Evolutionary conservation across 2,329 filamentous ascomycete genomes (phyloP).

Genomic region (Septoria petroselini): DNA sequence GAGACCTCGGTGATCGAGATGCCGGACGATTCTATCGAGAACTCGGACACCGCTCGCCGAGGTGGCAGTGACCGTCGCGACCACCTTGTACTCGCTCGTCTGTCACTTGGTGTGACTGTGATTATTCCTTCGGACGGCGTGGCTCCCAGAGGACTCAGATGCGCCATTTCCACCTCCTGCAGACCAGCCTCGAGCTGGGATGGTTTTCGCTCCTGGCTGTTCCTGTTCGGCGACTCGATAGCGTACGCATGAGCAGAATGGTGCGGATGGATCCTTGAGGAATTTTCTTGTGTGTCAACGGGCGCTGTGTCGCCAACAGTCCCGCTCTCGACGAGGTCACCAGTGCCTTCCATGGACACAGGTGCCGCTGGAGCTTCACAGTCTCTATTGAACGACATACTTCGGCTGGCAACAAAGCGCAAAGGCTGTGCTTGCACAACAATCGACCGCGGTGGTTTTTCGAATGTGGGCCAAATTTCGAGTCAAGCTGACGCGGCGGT

Average conservation of each 20-base stretch:
- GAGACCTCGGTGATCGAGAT: slow-evolving; percentile 12
- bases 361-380: too few relatives aligned
- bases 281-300: background rate
- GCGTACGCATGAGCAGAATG: slow-evolving; percentile 11
- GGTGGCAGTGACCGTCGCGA: slow-evolving; percentile 1
- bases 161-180: slow-evolving; percentile 1
- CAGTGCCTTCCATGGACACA: too few relatives aligned
- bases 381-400: too few relatives aligned
- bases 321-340: background rate
- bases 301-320: background rate
- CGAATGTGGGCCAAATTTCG: too few relatives aligned
- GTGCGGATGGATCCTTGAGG: background rate
- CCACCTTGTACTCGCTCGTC: background rate
- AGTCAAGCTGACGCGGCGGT: too few relatives aligned
- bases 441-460: too few relatives aligned
- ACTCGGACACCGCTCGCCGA: background rate
- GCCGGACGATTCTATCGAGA: slow-evolving; percentile 13
- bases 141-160: background rate
- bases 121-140: background rate
- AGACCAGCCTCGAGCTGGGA: slow-evolving; percentile 9
- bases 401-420: too few relatives aligned
- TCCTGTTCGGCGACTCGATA: background rate
- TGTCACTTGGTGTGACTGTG: slow-evolving; percentile 3
- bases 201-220: background rate
- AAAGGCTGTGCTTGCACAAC: too few relatives aligned